These are phyloP conservation scores for Gloeopeniophorella convolvens DNA, from an alignment of 768 basidiomycete species.

Conservation along the genomic window DNA sequence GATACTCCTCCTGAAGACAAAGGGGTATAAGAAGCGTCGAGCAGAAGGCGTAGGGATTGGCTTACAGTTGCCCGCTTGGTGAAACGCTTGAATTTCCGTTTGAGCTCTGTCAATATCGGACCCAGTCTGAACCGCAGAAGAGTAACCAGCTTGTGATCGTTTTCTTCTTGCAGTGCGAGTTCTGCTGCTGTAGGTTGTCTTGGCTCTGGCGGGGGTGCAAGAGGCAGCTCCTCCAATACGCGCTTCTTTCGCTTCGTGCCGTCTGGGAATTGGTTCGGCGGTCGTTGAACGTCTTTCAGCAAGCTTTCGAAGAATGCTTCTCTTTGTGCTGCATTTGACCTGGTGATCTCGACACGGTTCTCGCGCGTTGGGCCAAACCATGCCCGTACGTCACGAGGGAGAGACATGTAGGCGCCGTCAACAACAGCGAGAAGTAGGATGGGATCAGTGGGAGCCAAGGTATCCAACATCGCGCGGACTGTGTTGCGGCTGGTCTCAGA, in stretches of 20 bases:
- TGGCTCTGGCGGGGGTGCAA: slow-evolving; percentile 88
- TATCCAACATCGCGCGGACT: slow-evolving; percentile 85
- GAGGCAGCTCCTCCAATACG: slow-evolving; percentile 75
- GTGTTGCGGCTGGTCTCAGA: slow-evolving; percentile 81
- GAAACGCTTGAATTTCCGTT: slow-evolving; percentile 89
- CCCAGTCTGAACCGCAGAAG: slow-evolving; percentile 88
- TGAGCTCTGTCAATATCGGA: slow-evolving; percentile 80
- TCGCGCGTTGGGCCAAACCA: slow-evolving; percentile 86
- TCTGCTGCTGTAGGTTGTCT: slow-evolving; percentile 76
- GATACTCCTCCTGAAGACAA: slow-evolving; percentile 84
- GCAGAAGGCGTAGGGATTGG: slow-evolving; percentile 12
- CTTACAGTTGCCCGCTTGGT: slow-evolving; percentile 72
- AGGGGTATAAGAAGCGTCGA: not conserved
- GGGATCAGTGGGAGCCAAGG: slow-evolving; percentile 86
- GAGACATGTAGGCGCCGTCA: slow-evolving; percentile 61
- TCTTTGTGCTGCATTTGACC: slow-evolving; percentile 52
- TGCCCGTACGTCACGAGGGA: slow-evolving; percentile 76
- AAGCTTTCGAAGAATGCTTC: slow-evolving; percentile 70
- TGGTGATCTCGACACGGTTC: slow-evolving; percentile 59
- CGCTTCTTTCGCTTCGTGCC: slow-evolving; percentile 79
- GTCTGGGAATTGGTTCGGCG: slow-evolving; percentile 86
- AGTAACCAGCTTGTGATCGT: slow-evolving; percentile 70
- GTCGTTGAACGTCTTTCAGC: slow-evolving; percentile 59
- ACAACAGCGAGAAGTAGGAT: slow-evolving; percentile 88
- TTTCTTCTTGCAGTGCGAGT: slow-evolving; percentile 74